Evolutionary conservation across 441 rosid species (phyloP).

Genomic region (Gossypium davidsonii): DNA sequence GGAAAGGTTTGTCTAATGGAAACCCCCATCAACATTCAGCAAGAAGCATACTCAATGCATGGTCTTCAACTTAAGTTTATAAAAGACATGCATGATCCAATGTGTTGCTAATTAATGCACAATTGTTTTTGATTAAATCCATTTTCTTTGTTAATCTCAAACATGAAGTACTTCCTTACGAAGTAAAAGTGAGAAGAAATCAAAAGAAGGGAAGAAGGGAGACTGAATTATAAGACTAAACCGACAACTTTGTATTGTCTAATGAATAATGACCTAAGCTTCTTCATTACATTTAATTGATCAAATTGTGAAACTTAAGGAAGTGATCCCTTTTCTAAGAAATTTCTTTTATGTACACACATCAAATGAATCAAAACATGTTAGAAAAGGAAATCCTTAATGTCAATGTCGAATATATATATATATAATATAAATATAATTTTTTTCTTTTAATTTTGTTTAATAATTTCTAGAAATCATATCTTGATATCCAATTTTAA

Average conservation of each 20-base stretch:
- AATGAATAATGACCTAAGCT: not conserved
- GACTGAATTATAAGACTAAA: not conserved
- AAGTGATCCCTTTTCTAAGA: not conserved
- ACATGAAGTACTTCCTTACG: not conserved
- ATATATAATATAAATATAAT: too few species aligned
- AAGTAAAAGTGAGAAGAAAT: not conserved
- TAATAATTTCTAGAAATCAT: too few species aligned
- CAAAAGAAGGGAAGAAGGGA: not conserved
- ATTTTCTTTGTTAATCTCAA: not conserved
- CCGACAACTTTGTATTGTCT: not conserved
- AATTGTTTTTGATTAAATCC: not conserved
- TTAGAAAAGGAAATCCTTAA: not conserved
- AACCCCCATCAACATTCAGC: not conserved
- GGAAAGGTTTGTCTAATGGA: constrained; percentile 7
- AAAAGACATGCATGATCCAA: too few species aligned
- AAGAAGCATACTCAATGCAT: not conserved
- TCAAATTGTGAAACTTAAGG: not conserved
- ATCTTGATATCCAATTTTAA: too few species aligned
- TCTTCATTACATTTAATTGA: not conserved
- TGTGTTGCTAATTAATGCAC: not conserved
- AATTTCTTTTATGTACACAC: not conserved
- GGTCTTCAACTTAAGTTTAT: not conserved
- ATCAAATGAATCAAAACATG: not conserved
- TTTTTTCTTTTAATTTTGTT: too few species aligned
- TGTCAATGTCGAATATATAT: not conserved